phyloP scores from a whole-genome alignment of 164 flowering plant species.

The Annona cherimola region DNA sequence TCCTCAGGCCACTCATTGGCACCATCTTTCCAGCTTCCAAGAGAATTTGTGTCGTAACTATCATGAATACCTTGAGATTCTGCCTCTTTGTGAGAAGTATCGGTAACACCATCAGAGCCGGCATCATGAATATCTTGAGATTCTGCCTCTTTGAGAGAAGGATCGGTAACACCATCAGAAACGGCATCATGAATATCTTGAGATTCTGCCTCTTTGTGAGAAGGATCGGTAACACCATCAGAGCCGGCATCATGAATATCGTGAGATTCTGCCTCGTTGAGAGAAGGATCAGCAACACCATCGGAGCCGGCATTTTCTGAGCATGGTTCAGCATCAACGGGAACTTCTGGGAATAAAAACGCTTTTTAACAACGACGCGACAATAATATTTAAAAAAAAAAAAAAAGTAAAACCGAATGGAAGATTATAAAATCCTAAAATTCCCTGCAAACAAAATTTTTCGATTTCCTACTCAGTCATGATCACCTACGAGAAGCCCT shows the following conservation, averaged over 20 bases:
- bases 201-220: constrained; percentile 1
- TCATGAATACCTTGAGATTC: constrained; percentile 21
- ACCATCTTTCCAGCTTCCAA: constrained; percentile 55
- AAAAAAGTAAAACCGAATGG: no score
- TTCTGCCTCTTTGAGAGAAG: neutral
- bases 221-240: constrained; percentile 6
- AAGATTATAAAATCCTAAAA: no score
- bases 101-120: neutral
- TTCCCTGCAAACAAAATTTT: no score
- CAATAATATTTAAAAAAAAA: no score
- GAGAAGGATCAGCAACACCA: neutral
- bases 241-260: constrained; percentile 4
- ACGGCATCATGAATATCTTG: constrained; percentile 1
- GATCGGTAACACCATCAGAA: neutral
- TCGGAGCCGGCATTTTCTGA: constrained; percentile 1
- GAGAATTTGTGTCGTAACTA: constrained; percentile 33
- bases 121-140: neutral
- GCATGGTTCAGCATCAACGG: constrained; percentile 10
- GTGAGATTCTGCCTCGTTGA: neutral
- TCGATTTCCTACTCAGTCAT: no score
- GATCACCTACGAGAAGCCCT: neutral
- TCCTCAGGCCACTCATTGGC: constrained; percentile 28
- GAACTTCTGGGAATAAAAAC: constrained; percentile 14
- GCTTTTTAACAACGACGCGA: no score
- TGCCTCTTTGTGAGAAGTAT: neutral